Conservation (phyloP, 805 yeast species). For the Candida ficus region DNA sequence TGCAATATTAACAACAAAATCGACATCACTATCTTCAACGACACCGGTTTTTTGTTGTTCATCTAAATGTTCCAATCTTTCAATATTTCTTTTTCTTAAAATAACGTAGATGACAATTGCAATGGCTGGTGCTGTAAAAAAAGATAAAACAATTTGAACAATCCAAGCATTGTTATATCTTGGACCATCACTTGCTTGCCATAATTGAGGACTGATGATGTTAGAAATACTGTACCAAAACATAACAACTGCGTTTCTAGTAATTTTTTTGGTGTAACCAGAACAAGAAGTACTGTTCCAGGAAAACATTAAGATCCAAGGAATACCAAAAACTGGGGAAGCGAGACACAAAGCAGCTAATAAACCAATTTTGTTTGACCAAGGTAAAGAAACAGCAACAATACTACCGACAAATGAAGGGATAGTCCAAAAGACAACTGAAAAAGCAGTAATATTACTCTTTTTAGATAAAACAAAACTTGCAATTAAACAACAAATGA, state of each 20-base stretch:
- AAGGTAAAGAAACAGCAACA: constrained; percentile 39
- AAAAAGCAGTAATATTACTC: constrained; percentile 33
- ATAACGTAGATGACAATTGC: constrained; percentile 40
- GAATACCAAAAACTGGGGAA: constrained; percentile 38
- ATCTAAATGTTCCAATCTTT: constrained; percentile 27
- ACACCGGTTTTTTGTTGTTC: constrained; percentile 25
- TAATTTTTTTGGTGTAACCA: constrained; percentile 46
- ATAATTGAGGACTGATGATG: constrained; percentile 51
- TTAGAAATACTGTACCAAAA: constrained; percentile 44
- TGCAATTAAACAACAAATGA: constrained; percentile 34
- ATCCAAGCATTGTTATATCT: constrained; percentile 44
- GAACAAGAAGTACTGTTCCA: constrained; percentile 33
- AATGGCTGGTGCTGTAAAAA: constrained; percentile 39
- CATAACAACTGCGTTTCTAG: constrained; percentile 41
- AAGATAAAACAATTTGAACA: constrained; percentile 51
- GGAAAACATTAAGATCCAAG: constrained; percentile 34
- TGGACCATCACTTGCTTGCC: constrained; percentile 45
- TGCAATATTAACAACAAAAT: constrained; percentile 35
- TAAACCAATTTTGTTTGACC: constrained; percentile 39
- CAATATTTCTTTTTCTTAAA: constrained; percentile 38
- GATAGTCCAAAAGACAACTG: constrained; percentile 33
- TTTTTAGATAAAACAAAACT: constrained; percentile 25
- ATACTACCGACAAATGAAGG: constrained; percentile 43
- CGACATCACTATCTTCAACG: constrained; percentile 27
- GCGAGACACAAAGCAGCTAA: constrained; percentile 46